Evolutionary conservation across 768 basidiomycete genomes (phyloP).

Genomic region (Pilatotrama ljubarskyi): DNA sequence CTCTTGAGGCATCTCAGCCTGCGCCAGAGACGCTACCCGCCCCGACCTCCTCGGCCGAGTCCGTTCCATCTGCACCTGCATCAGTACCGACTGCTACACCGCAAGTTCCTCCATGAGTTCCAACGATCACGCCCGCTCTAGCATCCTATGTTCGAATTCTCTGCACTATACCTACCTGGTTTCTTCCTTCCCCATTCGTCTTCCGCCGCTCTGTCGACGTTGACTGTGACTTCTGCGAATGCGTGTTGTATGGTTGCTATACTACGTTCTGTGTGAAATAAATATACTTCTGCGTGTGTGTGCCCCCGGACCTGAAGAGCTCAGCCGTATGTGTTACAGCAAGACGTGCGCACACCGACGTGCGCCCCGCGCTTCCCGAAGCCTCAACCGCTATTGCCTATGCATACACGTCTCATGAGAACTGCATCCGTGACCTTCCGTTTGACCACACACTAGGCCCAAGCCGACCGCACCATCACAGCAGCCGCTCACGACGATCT

Average conservation of each 20-base stretch:
- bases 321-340: background rate
- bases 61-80: background rate
- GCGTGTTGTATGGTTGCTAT: conserved; percentile 17
- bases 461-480: background rate
- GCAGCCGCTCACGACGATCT: conserved; percentile 1
- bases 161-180: background rate
- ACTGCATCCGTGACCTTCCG: background rate
- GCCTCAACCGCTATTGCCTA: background rate
- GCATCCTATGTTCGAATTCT: background rate
- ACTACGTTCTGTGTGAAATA: conserved; percentile 14
- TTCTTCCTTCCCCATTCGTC: background rate
- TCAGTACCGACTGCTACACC: background rate
- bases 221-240: background rate
- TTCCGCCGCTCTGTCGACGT: background rate
- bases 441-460: background rate
- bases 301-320: background rate
- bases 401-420: background rate
- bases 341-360: no score
- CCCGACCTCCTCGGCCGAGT: background rate
- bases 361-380: background rate
- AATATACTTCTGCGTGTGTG: conserved; percentile 7
- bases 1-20: background rate
- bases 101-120: background rate
- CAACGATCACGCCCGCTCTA: no score
- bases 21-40: background rate